Base-by-base conservation (phyloP, 1,284 basidiomycete species). In the Mixia osmundae region DNA sequence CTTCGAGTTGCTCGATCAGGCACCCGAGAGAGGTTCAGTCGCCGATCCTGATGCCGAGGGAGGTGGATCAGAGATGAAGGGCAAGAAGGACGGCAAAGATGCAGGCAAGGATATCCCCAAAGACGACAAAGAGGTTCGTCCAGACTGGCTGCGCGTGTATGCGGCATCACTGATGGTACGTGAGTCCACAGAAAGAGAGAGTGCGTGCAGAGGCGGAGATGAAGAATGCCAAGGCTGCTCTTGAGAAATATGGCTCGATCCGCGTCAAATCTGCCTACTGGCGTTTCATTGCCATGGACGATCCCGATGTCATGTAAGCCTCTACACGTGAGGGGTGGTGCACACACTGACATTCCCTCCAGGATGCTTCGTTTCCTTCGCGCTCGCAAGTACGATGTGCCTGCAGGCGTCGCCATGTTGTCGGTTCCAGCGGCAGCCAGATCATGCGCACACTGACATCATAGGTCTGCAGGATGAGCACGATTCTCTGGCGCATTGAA, bases 351-450 rank as follows among this genome's bases (percentile, higher is more conserved):
- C n/a, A n/a, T n/a, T n/a, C n/a, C n/a, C n/a, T n/a, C n/a, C n/a
- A n/a, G n/a, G 14, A 38, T 53, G 38, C 48, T 57, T 19, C 50
- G 56, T 18, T 58, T 57, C 47, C 41, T 57, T 2, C 50, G 57
- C 28, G 57, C 56, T 2, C 49, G 57, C 27, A 48, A 56, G 45
- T 58, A 56, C 56, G 52, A 55, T 30, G 48, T 52, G 1, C 45
- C 47, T 11, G 54, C 56, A 8, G 57, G 54, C 11, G 48, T 56
- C 30, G 55, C 56, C 21, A 58, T 58, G 57, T 46, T 58, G 34
- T 51, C 48, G 27, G 41, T 15, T 28, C 23, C 25, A 25, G 8
- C 25, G 8, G 12, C 27, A 40, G 38, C 39, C 39, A 8, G 39
- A 8, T 25, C 25, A 8, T 25, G 25, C 25, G 25, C 25, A n/a